A percentile compares a stretch with the other conserved stretches of the same genome.
Conservation (phyloP, 2,329 filamentous ascomycete species). For the Cercospora janseana region DNA sequence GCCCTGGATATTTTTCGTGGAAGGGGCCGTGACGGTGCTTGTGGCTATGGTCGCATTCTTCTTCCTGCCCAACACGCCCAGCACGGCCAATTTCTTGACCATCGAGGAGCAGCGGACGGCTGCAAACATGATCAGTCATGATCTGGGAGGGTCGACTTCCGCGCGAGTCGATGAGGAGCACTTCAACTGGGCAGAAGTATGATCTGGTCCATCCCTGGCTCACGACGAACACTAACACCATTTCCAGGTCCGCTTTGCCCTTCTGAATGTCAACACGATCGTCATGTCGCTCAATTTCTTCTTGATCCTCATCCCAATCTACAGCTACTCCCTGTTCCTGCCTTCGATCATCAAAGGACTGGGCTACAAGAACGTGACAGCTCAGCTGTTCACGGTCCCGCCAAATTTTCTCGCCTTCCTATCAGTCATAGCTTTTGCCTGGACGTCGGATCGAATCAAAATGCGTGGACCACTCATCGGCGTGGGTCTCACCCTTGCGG, state of each 20-base stretch:
- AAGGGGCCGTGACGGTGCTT: slow-evolving; percentile 56
- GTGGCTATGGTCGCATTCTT: slow-evolving; percentile 56
- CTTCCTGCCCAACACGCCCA: slow-evolving; percentile 53
- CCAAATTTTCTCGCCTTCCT: slow-evolving; percentile 40
- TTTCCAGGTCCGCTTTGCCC: slow-evolving; percentile 34
- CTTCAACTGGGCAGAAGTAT: slow-evolving; percentile 38
- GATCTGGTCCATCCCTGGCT: slow-evolving; percentile 1
- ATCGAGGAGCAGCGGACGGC: slow-evolving; percentile 35
- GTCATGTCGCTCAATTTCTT: slow-evolving; percentile 38
- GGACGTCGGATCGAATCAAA: slow-evolving; percentile 34
- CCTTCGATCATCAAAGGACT: slow-evolving; percentile 47
- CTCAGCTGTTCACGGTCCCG: slow-evolving; percentile 43
- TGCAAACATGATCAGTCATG: slow-evolving; percentile 34
- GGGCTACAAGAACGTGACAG: slow-evolving; percentile 43
- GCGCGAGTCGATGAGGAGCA: slow-evolving; percentile 35
- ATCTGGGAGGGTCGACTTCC: slow-evolving; percentile 34
- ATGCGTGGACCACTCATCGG: slow-evolving; percentile 38
- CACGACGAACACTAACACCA: slow-evolving; percentile 8
- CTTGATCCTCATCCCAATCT: slow-evolving; percentile 39
- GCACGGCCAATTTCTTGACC: slow-evolving; percentile 45
- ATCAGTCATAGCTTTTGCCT: slow-evolving; percentile 29
- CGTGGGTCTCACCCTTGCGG: slow-evolving; percentile 30
- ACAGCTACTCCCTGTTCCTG: slow-evolving; percentile 49
- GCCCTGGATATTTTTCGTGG: slow-evolving; percentile 40
- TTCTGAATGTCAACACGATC: slow-evolving; percentile 39